Evolutionary conservation across 345 rosid genomes (phyloP).

Genomic region (Bruguiera sexangula): DNA sequence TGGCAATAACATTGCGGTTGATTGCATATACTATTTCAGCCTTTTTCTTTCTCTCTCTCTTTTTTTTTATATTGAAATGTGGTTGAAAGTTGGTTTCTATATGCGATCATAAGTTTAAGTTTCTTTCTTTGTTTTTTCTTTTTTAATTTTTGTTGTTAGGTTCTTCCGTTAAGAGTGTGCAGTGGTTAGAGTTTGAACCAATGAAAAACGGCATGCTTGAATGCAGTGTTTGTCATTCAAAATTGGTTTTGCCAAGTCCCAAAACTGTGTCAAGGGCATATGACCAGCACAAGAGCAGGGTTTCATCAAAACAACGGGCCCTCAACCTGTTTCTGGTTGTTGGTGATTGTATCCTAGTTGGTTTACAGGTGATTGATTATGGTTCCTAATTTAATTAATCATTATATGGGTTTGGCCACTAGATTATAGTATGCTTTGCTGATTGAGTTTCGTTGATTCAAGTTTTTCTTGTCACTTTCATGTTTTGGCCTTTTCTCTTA

Average conservation of each 20-base stretch:
- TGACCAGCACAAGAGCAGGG: slow-evolving; percentile 58
- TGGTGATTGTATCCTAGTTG: slow-evolving; percentile 92
- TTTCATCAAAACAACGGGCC: slow-evolving; percentile 66
- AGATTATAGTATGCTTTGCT: not conserved
- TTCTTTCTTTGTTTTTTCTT: not conserved
- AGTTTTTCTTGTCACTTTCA: not conserved
- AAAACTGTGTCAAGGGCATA: slow-evolving; percentile 70
- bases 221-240: slow-evolving; percentile 86
- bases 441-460: not conserved
- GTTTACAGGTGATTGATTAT: slow-evolving; percentile 59
- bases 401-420: too few relatives aligned
- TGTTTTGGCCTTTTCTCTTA: not conserved
- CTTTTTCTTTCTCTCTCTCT: not conserved
- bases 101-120: not conserved
- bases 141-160: not conserved
- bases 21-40: not conserved
- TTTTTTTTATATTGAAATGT: not conserved
- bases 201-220: slow-evolving; percentile 82
- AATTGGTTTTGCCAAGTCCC: slow-evolving; percentile 60
- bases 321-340: slow-evolving; percentile 70
- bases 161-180: not conserved
- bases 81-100: not conserved
- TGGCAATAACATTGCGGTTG: not conserved
- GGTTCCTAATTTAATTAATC: not conserved
- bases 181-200: slow-evolving; percentile 4